Conservation (phyloP, 1,284 basidiomycete genomes). For the Acaromyces ingoldii region DNA sequence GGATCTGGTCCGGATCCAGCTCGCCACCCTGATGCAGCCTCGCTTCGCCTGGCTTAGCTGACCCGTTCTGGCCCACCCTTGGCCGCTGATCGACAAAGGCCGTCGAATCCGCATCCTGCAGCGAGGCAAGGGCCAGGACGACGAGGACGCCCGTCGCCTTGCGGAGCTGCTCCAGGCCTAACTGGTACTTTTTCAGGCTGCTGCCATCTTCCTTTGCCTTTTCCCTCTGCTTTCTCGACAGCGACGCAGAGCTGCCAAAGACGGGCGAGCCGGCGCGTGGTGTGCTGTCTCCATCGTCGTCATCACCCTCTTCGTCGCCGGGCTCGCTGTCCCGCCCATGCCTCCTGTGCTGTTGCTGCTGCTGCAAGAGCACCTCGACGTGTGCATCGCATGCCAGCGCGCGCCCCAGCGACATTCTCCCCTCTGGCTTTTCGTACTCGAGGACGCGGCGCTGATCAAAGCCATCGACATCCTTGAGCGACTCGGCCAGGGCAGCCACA, state of each 20-base stretch:
- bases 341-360: not conserved
- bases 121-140: not conserved
- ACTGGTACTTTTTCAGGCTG: slow-evolving; percentile 1
- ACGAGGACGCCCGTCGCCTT: slow-evolving; percentile 8
- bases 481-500: not conserved
- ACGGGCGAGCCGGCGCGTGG: slow-evolving; percentile 2
- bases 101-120: not conserved
- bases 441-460: slow-evolving; percentile 13
- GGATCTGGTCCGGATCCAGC: not conserved
- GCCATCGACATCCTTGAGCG: slow-evolving; percentile 3
- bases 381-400: slow-evolving; percentile 16
- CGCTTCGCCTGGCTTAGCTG: too few relatives aligned
- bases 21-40: not conserved
- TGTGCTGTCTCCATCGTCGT: not conserved
- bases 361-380: slow-evolving; percentile 8
- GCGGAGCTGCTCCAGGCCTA: slow-evolving; percentile 7
- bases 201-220: not conserved
- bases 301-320: not conserved
- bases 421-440: slow-evolving; percentile 11
- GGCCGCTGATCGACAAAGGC: too few relatives aligned
- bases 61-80: too few relatives aligned
- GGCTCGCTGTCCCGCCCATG: not conserved
- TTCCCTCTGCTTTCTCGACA: not conserved
- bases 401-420: slow-evolving; percentile 6
- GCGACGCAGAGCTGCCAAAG: not conserved